These are phyloP conservation scores for Triticum turgidum DNA, from an alignment of 176 grass and related monocot genomes.

Conservation along the genomic window DNA sequence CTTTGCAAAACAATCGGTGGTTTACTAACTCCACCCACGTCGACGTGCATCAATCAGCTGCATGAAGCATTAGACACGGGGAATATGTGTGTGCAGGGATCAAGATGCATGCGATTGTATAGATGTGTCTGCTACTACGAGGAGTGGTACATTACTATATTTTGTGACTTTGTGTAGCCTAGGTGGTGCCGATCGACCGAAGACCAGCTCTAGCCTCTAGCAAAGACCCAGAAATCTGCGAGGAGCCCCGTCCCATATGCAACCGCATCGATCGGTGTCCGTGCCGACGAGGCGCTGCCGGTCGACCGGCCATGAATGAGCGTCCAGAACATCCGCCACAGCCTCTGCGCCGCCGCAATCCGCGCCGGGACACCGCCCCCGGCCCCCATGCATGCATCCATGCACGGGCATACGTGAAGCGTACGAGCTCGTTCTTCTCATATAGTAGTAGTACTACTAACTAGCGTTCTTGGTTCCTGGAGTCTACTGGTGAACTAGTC, in stretches of 20 bases:
- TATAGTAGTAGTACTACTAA: too few species aligned
- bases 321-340: slow-evolving; percentile 28
- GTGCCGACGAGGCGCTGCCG: slow-evolving; percentile 26
- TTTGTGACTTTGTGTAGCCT: background rate
- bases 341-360: slow-evolving; percentile 30
- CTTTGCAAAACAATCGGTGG: too few species aligned
- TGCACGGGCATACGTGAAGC: background rate
- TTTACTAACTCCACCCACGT: too few species aligned
- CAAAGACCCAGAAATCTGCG: background rate
- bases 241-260: background rate
- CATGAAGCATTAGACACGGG: too few species aligned
- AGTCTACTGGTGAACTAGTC: background rate
- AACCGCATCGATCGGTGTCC: background rate
- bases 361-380: slow-evolving; percentile 21
- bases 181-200: background rate
- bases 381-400: background rate
- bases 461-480: background rate
- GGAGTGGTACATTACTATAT: background rate
- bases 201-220: background rate
- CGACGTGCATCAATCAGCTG: too few species aligned
- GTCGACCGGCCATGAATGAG: slow-evolving; percentile 32
- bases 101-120: background rate
- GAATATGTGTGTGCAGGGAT: too few species aligned
- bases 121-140: background rate
- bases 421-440: too few species aligned